Conservation (phyloP, 1,284 basidiomycete genomes). For the Ganoderma lingzhi region DNA sequence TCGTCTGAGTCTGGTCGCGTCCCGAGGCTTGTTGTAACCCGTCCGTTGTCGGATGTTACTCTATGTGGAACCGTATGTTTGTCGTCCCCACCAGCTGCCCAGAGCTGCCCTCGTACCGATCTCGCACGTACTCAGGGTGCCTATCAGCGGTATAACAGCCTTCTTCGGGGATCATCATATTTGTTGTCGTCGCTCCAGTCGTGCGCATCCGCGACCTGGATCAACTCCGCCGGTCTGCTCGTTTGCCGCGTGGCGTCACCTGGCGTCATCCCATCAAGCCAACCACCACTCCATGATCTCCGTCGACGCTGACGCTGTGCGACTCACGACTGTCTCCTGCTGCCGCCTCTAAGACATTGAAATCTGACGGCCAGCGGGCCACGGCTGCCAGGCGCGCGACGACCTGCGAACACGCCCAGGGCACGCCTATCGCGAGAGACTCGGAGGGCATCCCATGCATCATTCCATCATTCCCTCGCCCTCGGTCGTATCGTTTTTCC, state of each 20-base stretch:
- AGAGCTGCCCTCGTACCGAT: not conserved
- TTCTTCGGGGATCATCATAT: slow-evolving; percentile 6
- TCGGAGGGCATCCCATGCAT: not conserved
- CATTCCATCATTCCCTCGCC: not conserved
- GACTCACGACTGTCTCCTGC: slow-evolving; percentile 12
- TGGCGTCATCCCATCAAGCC: slow-evolving; percentile 22
- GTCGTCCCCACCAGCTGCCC: not conserved
- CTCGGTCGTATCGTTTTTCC: not conserved
- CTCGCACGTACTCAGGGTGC: not conserved
- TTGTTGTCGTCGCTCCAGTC: slow-evolving; percentile 6
- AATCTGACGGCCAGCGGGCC: not conserved
- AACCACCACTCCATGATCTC: slow-evolving; percentile 8
- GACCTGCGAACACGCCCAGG: not conserved
- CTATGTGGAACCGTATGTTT: slow-evolving; percentile 1
- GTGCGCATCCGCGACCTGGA: slow-evolving; percentile 11
- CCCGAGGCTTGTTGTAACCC: not conserved
- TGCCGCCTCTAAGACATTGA: slow-evolving; percentile 1
- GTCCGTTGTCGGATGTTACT: slow-evolving; percentile 1
- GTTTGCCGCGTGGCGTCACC: not conserved
- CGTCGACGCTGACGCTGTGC: slow-evolving; percentile 15
- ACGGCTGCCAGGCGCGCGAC: slow-evolving; percentile 16
- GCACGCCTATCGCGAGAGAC: slow-evolving; percentile 22
- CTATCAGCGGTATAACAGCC: not conserved
- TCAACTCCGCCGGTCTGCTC: slow-evolving; percentile 6
- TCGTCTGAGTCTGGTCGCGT: not conserved